A percentile compares a stretch with the other conserved stretches of the same genome.
phyloP scores from a whole-genome alignment of 148 eudicot genomes.

The Cornus florida region DNA sequence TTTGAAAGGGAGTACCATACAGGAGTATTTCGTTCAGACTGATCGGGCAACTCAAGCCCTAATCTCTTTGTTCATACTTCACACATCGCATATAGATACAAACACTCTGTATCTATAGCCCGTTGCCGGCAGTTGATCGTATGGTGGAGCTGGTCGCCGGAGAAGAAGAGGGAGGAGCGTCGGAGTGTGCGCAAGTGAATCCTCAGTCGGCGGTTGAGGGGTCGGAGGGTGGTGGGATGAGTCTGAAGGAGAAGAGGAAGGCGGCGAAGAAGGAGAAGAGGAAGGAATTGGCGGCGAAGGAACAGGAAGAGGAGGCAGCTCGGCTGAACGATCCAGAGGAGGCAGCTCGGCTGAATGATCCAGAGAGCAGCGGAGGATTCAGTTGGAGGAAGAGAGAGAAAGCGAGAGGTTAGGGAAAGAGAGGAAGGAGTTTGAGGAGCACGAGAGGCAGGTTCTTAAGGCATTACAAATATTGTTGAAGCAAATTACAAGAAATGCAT shows the following conservation, averaged over 20 bases:
- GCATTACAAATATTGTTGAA: too few species aligned
- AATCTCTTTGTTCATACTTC: too few species aligned
- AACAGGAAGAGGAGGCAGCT: slow-evolving; percentile 58
- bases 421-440: slow-evolving; percentile 64
- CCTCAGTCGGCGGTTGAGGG: not conserved
- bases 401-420: slow-evolving; percentile 63
- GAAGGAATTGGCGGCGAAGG: slow-evolving; percentile 63
- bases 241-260: slow-evolving; percentile 78
- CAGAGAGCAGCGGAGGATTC: slow-evolving; percentile 47
- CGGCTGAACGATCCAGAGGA: slow-evolving; percentile 61
- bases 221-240: not conserved
- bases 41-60: too few species aligned
- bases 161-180: not conserved
- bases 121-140: not conserved
- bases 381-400: slow-evolving; percentile 55
- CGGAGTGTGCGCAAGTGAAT: not conserved
- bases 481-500: too few species aligned
- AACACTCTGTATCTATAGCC: too few species aligned
- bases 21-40: too few species aligned
- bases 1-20: too few species aligned
- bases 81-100: too few species aligned
- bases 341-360: too few species aligned
- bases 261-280: slow-evolving; percentile 76
- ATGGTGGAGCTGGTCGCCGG: slow-evolving; percentile 4
- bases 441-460: slow-evolving; percentile 58